Evolutionary conservation across 2,329 filamentous ascomycete species (phyloP).

Genomic region (Nemania bipapillata): DNA sequence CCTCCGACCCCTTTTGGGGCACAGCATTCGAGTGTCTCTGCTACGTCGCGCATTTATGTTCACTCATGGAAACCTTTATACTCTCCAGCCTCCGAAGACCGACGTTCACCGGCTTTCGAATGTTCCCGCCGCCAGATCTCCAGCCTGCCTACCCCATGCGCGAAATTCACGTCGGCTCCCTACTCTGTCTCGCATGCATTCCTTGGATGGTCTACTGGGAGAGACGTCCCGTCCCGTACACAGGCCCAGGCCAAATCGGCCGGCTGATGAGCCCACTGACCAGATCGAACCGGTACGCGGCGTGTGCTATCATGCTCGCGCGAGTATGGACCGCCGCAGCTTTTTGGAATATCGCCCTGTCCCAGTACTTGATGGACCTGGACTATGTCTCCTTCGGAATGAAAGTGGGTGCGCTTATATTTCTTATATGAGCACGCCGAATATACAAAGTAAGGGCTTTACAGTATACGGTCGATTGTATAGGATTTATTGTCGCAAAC

Average conservation of each 20-base stretch:
- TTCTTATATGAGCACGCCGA: not conserved
- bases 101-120: not conserved
- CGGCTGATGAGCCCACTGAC: not conserved
- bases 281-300: not conserved
- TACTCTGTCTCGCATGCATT: not conserved
- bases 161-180: not conserved
- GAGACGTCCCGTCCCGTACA: not conserved
- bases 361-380: not conserved
- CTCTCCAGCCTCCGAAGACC: not conserved
- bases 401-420: not conserved
- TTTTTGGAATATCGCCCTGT: not conserved
- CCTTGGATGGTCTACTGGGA: not conserved
- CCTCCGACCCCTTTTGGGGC: not conserved
- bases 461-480: too few species aligned
- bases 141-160: not conserved
- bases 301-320: not conserved
- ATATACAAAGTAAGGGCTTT: not conserved
- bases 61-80: not conserved
- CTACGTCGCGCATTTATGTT: slow-evolving; percentile 1
- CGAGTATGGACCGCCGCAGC: not conserved
- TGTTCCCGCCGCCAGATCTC: not conserved
- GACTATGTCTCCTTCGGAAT: not conserved
- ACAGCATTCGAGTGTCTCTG: slow-evolving; percentile 1
- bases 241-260: not conserved
- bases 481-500: too few species aligned